Percentiles rank a stretch among this genome's conserved stretches.
Evolutionary conservation across 352 stramenopile species (phyloP).

Genomic region (Lagenidium giganteum): DNA sequence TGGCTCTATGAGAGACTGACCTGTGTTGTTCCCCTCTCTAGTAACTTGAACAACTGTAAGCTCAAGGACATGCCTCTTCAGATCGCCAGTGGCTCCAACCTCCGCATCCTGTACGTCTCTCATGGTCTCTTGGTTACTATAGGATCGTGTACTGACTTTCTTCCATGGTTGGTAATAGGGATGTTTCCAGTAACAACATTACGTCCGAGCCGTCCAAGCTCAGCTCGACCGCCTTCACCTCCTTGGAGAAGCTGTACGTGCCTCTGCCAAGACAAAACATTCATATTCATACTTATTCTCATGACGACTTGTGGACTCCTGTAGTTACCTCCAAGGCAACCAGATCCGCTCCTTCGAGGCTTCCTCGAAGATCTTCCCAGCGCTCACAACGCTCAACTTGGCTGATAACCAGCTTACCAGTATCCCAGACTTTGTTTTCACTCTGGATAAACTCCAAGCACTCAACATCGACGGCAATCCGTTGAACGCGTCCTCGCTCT

Average conservation of each 20-base stretch:
- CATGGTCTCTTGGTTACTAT: not conserved
- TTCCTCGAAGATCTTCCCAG: slow-evolving; percentile 8
- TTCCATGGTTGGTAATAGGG: slow-evolving; percentile 1
- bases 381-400: slow-evolving; percentile 15
- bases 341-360: slow-evolving; percentile 10
- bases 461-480: slow-evolving; percentile 45
- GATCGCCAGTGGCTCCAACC: slow-evolving; percentile 31
- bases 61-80: slow-evolving; percentile 50
- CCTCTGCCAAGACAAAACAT: too few relatives aligned
- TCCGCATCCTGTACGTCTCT: slow-evolving; percentile 52
- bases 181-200: slow-evolving; percentile 15
- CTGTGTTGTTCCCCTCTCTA: slow-evolving; percentile 12
- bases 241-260: slow-evolving; percentile 9
- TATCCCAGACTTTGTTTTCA: slow-evolving; percentile 52
- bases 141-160: not conserved
- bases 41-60: slow-evolving; percentile 65
- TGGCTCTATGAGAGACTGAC: not conserved
- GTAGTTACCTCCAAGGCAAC: too few relatives aligned
- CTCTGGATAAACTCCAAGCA: slow-evolving; percentile 37
- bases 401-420: slow-evolving; percentile 37
- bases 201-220: slow-evolving; percentile 2
- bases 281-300: too few relatives aligned
- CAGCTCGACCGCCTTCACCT: slow-evolving; percentile 5
- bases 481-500: slow-evolving; percentile 44
- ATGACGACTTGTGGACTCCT: too few relatives aligned